Evolutionary conservation across 768 basidiomycete species (phyloP), one percentile per base, ranked within the genome.

Genomic region (Strobilomyces dryophilus): DNA sequence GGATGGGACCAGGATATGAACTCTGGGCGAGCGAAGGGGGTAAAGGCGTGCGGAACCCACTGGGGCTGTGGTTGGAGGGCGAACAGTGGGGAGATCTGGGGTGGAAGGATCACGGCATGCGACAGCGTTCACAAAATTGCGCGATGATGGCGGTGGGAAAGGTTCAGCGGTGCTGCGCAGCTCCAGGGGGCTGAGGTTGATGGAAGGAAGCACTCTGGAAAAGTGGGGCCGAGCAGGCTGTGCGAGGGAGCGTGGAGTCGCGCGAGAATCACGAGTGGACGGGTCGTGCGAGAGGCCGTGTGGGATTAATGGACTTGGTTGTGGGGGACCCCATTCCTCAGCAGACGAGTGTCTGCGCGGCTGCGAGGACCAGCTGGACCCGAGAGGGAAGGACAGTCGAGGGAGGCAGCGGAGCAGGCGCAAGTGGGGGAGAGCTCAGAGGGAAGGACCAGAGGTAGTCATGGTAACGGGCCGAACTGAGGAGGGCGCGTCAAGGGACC

Each of bases 31-130:
- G 74, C 71, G 55, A 65, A 59, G 9, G 75, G 64, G 24, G 64
- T 52, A 63, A 76, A 78, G 0, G 73, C 61, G 3, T 71, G 66
- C 39, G 69, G 72, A 51, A 84, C 80, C 85, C 86, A 87, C 47
- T 81, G 84, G 1, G 85, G 85, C 48, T 70, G 72, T 3, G 86
- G 87, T 63, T 87, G 82, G 4, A 89, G 70, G 10, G 83, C 79
- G 61, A 81, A 86, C 3, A 86, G 87, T 21, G 26, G 60, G 36
- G 11, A 24, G 24, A 24, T 24, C 24, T 24, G 24, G 66, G 27
- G 59, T 24, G 34, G 66, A 57, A 29, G 68, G 37, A 21, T 65
- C 57, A 35, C 54, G 65, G 35, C 47, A 56, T 35, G 42, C 62
- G 24, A 52, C 27, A 42, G 48, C 51, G 43, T 59, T 63, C 45